A percentile compares a stretch with the other conserved stretches of the same genome.
phyloP scores from a whole-genome alignment of 2,329 filamentous ascomycete genomes.

The Colletotrichum brevisporum region DNA sequence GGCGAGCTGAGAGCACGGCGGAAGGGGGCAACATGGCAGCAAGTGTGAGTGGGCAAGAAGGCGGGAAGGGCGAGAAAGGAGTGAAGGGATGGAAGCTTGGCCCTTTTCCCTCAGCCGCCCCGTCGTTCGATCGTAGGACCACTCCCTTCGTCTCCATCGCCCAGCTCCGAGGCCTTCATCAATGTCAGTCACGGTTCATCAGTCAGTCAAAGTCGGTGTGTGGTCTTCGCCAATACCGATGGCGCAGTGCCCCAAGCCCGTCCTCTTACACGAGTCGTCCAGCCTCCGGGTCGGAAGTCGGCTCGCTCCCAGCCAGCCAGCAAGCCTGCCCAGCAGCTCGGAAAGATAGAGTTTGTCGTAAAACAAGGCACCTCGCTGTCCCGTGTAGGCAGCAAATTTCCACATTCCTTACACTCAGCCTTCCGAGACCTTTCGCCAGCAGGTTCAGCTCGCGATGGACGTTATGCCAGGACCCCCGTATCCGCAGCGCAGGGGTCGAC shows the following conservation, averaged over 20 bases:
- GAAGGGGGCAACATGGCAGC: slow-evolving; percentile 1
- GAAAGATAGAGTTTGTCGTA: slow-evolving; percentile 39
- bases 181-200: too few species aligned
- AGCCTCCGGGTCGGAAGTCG: slow-evolving; percentile 36
- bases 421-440: not conserved
- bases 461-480: slow-evolving; percentile 20
- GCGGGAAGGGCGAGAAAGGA: slow-evolving; percentile 23
- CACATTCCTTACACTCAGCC: slow-evolving; percentile 25
- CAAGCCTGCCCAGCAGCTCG: slow-evolving; percentile 16
- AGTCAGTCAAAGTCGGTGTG: not conserved
- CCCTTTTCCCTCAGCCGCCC: slow-evolving; percentile 9
- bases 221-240: slow-evolving; percentile 2
- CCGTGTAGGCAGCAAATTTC: slow-evolving; percentile 35
- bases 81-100: slow-evolving; percentile 31
- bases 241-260: not conserved
- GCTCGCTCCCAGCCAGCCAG: slow-evolving; percentile 34
- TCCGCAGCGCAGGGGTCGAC: not conserved
- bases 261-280: slow-evolving; percentile 33
- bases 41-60: slow-evolving; percentile 19
- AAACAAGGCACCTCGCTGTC: slow-evolving; percentile 39
- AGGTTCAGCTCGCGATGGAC: slow-evolving; percentile 17
- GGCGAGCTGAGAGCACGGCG: slow-evolving; percentile 8
- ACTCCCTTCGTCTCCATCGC: slow-evolving; percentile 21
- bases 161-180: not conserved
- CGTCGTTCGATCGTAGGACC: slow-evolving; percentile 18